phyloP scores from a whole-genome alignment of 805 yeast species.

The Teunomyces gatunensis region DNA sequence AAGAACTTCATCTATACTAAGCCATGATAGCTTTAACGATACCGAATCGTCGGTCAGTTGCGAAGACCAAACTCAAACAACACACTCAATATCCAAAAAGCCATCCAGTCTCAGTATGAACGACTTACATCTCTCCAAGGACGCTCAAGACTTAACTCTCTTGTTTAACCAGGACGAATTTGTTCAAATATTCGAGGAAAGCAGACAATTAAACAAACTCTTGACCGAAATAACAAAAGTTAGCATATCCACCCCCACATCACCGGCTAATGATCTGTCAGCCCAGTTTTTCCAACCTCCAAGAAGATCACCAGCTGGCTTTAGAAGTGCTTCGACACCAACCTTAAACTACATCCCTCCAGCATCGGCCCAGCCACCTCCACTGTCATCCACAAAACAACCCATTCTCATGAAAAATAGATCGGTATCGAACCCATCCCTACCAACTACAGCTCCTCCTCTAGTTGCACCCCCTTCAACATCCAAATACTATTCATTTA shows the following conservation, averaged over 20 bases:
- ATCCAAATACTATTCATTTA: slow-evolving; percentile 35
- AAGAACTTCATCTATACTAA: slow-evolving; percentile 46
- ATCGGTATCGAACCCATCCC: slow-evolving; percentile 6
- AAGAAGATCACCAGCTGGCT: slow-evolving; percentile 1
- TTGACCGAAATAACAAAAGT: slow-evolving; percentile 18
- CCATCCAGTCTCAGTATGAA: slow-evolving; percentile 8
- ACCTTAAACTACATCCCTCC: neutral
- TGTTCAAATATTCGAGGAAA: slow-evolving; percentile 23
- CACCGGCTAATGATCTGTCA: neutral
- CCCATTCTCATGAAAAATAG: slow-evolving; percentile 1
- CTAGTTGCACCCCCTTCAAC: neutral
- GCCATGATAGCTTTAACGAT: slow-evolving; percentile 24
- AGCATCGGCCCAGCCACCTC: neutral
- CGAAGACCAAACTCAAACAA: slow-evolving; percentile 5
- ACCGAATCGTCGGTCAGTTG: slow-evolving; percentile 7
- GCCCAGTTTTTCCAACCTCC: slow-evolving; percentile 1
- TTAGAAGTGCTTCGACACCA: slow-evolving; percentile 6
- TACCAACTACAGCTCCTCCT: neutral
- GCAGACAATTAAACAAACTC: slow-evolving; percentile 19
- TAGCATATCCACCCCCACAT: slow-evolving; percentile 7
- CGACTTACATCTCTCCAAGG: slow-evolving; percentile 24
- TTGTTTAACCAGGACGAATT: slow-evolving; percentile 26
- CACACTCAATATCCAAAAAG: neutral
- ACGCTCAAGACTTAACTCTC: slow-evolving; percentile 31
- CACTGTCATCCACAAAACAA: neutral